Percentiles rank a stretch among this genome's conserved stretches.
Evolutionary conservation across 352 stramenopile species (phyloP).

Genomic region (Globisporangium echinulatum): DNA sequence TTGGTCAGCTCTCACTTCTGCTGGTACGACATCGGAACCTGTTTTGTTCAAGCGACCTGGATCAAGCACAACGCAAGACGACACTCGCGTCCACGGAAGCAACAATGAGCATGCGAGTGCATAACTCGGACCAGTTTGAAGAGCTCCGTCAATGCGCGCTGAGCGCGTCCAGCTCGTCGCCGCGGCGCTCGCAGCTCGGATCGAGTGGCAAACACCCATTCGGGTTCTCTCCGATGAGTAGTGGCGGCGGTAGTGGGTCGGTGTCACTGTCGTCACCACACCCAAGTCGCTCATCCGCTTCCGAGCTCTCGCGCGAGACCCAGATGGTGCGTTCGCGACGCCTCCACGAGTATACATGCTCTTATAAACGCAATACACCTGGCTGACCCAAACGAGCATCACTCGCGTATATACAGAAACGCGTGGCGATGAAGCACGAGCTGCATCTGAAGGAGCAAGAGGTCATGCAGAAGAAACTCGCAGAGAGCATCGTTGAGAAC

Average conservation of each 20-base stretch:
- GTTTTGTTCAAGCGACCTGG: no score
- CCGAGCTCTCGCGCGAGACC: conserved; percentile 50
- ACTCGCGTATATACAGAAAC: conserved; percentile 53
- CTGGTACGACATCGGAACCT: no score
- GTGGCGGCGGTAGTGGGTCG: background rate
- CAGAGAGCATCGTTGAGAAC: conserved; percentile 57
- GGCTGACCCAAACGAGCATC: no score
- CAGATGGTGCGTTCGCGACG: conserved; percentile 24
- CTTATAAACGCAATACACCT: background rate
- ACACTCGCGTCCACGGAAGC: background rate
- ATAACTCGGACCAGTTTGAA: conserved; percentile 72
- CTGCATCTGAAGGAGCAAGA: conserved; percentile 68
- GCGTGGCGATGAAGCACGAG: conserved; percentile 68
- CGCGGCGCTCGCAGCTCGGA: conserved; percentile 18
- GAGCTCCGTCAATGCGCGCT: conserved; percentile 55
- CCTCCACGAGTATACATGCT: background rate
- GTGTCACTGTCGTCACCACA: conserved; percentile 18
- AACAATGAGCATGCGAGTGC: conserved; percentile 64
- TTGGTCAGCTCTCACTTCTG: no score
- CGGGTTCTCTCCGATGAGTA: conserved; percentile 7
- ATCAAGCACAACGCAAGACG: background rate
- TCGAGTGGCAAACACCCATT: conserved; percentile 21
- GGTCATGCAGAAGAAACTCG: conserved; percentile 47
- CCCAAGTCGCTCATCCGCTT: conserved; percentile 23
- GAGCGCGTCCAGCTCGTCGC: conserved; percentile 21